A percentile compares a stretch with the other conserved stretches of the same genome.
Conservation (phyloP, 495 filamentous ascomycete species). For the Aspergillus sparsus region DNA sequence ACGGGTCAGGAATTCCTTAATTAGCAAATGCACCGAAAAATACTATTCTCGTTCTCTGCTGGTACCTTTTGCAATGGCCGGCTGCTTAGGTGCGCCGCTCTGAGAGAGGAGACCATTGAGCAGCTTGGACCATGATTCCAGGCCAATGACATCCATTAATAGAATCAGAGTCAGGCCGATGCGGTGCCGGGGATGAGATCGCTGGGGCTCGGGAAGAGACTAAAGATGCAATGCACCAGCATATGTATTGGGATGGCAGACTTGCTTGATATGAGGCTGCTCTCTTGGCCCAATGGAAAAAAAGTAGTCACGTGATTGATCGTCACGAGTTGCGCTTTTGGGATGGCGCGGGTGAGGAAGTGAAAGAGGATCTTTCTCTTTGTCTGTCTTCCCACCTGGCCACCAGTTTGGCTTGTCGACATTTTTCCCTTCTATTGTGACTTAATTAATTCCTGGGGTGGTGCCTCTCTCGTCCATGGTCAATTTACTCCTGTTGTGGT, state of each 20-base stretch:
- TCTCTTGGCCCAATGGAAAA: slow-evolving; percentile 27
- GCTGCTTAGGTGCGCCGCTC: slow-evolving; percentile 34
- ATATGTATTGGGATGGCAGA: not conserved
- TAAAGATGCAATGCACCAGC: not conserved
- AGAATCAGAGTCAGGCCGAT: slow-evolving; percentile 20
- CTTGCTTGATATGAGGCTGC: not conserved
- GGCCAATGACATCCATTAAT: slow-evolving; percentile 56
- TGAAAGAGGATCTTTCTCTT: slow-evolving; percentile 24
- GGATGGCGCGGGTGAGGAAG: slow-evolving; percentile 38
- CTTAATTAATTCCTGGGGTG: slow-evolving; percentile 10
- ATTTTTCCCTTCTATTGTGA: slow-evolving; percentile 12
- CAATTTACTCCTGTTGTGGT: slow-evolving; percentile 25
- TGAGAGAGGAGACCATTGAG: slow-evolving; percentile 43
- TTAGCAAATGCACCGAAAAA: not conserved
- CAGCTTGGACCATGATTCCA: slow-evolving; percentile 45
- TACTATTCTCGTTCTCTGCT: not conserved
- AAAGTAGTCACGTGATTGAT: slow-evolving; percentile 38
- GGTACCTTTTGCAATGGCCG: slow-evolving; percentile 34
- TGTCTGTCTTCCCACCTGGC: slow-evolving; percentile 18
- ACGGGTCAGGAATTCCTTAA: not conserved
- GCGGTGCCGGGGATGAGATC: not conserved
- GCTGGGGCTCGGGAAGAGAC: not conserved
- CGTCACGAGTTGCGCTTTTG: slow-evolving; percentile 45
- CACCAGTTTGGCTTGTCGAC: slow-evolving; percentile 12
- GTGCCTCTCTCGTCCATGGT: slow-evolving; percentile 3